These are phyloP conservation scores for Heritiera littoralis DNA, from an alignment of 345 rosid genomes.

Conservation along the genomic window DNA sequence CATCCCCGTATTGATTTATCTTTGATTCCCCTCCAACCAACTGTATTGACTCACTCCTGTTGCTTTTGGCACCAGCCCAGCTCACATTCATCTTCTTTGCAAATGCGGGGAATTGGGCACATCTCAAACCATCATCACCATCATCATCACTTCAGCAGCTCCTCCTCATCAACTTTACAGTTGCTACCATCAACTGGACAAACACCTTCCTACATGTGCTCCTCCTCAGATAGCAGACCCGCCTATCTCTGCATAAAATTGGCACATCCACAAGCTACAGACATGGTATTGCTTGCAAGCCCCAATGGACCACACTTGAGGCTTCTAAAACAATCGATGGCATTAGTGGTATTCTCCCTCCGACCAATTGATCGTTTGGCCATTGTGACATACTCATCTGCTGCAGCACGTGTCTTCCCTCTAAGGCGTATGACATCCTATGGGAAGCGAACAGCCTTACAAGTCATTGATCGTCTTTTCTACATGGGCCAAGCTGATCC, in stretches of 20 bases:
- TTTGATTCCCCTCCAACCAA: slow-evolving; percentile 45
- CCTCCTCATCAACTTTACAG: slow-evolving; percentile 32
- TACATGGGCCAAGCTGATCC: slow-evolving; percentile 78
- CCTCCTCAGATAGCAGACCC: slow-evolving; percentile 39
- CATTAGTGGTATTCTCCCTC: slow-evolving; percentile 72
- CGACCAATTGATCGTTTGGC: slow-evolving; percentile 73
- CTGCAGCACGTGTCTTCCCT: slow-evolving; percentile 77
- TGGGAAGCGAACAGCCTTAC: slow-evolving; percentile 73
- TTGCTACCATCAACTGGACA: slow-evolving; percentile 33
- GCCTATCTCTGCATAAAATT: slow-evolving; percentile 69
- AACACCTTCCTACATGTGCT: slow-evolving; percentile 27
- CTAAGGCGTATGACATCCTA: slow-evolving; percentile 81
- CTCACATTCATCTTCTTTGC: slow-evolving; percentile 34
- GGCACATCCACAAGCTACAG: slow-evolving; percentile 56
- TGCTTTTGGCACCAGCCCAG: slow-evolving; percentile 35
- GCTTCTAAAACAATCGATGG: slow-evolving; percentile 84
- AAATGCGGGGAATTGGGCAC: slow-evolving; percentile 25
- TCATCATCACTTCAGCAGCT: slow-evolving; percentile 34
- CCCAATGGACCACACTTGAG: slow-evolving; percentile 78
- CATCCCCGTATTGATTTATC: slow-evolving; percentile 59
- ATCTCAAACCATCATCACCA: slow-evolving; percentile 32
- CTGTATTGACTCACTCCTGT: slow-evolving; percentile 36
- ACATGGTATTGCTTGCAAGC: slow-evolving; percentile 73
- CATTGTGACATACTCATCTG: slow-evolving; percentile 78
- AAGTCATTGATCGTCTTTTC: slow-evolving; percentile 83